A percentile compares a stretch with the other conserved stretches of the same genome.
These are phyloP conservation scores for Pichia inconspicua DNA, from an alignment of 1,139 yeast species.

Conservation along the genomic window DNA sequence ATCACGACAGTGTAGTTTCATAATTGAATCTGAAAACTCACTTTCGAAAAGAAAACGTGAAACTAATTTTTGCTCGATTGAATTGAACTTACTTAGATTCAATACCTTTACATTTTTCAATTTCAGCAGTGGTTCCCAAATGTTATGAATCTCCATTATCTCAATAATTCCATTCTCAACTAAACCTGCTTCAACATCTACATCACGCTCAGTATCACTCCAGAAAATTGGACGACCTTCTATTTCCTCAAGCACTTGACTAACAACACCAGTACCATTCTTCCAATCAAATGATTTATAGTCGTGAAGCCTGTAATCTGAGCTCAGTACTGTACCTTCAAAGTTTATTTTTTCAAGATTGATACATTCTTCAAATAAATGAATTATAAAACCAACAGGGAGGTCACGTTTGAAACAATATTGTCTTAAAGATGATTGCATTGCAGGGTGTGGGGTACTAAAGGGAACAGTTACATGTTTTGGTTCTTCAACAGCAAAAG, in stretches of 20 bases:
- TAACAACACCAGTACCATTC: conserved; percentile 17
- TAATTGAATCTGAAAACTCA: conserved; percentile 17
- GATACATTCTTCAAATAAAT: conserved; percentile 51
- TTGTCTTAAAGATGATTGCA: conserved; percentile 48
- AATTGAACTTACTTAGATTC: conserved; percentile 41
- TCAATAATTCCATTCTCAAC: conserved; percentile 9
- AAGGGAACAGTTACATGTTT: conserved; percentile 21
- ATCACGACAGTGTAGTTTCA: conserved; percentile 38
- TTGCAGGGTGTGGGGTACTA: conserved; percentile 44
- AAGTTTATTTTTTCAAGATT: conserved; percentile 44
- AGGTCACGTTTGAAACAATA: conserved; percentile 56
- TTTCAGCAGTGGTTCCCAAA: conserved; percentile 33
- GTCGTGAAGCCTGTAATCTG: conserved; percentile 46
- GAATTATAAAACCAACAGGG: conserved; percentile 61
- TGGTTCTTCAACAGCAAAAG: not conserved
- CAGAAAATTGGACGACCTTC: conserved; percentile 17
- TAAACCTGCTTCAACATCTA: conserved; percentile 17
- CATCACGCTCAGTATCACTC: conserved; percentile 25
- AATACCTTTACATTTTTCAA: conserved; percentile 33
- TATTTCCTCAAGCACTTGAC: conserved; percentile 1
- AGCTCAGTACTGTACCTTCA: conserved; percentile 47
- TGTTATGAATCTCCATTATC: conserved; percentile 13
- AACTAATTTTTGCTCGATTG: conserved; percentile 42
- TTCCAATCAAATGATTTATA: conserved; percentile 25
- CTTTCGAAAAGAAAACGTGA: conserved; percentile 22